Evolutionary conservation across 164 flowering plant genomes (phyloP).

Genomic region (Warburgia ugandensis): DNA sequence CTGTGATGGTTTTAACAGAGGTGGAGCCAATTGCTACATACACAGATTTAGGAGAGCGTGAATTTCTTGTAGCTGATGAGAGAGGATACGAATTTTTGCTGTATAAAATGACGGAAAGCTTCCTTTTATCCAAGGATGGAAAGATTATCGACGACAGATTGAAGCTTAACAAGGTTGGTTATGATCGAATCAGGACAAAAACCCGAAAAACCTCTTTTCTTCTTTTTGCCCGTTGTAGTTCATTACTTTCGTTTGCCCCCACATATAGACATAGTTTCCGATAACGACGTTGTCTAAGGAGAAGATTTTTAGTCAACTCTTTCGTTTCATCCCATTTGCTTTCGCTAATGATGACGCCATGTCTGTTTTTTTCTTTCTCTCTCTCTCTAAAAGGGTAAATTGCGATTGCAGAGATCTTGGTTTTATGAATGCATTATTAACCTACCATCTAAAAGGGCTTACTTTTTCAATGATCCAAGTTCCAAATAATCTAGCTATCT

Average conservation of each 20-base stretch:
- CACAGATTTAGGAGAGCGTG: constrained; percentile 70
- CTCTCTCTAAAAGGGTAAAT: neutral
- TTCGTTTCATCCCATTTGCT: neutral
- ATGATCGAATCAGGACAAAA: no score
- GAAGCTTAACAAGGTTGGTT: constrained; percentile 65
- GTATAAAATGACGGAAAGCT: constrained; percentile 64
- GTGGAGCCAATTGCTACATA: constrained; percentile 91
- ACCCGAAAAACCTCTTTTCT: neutral
- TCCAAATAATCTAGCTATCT: no score
- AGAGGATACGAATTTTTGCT: constrained; percentile 76
- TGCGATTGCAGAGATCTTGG: no score
- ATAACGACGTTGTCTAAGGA: constrained; percentile 1
- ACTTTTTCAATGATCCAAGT: no score
- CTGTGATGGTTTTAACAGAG: constrained; percentile 50
- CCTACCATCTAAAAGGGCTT: no score
- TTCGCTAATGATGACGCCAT: constrained; percentile 1
- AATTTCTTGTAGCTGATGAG: constrained; percentile 79
- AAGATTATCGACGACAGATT: constrained; percentile 62
- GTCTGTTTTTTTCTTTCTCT: no score
- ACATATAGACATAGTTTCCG: neutral
- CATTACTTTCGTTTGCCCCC: no score
- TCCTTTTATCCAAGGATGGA: constrained; percentile 56
- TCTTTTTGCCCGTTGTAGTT: neutral
- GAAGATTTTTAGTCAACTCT: neutral
- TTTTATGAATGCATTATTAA: no score